These are phyloP conservation scores for Hemerocallis citrina DNA, from an alignment of 106 monocot genomes.

Conservation along the genomic window DNA sequence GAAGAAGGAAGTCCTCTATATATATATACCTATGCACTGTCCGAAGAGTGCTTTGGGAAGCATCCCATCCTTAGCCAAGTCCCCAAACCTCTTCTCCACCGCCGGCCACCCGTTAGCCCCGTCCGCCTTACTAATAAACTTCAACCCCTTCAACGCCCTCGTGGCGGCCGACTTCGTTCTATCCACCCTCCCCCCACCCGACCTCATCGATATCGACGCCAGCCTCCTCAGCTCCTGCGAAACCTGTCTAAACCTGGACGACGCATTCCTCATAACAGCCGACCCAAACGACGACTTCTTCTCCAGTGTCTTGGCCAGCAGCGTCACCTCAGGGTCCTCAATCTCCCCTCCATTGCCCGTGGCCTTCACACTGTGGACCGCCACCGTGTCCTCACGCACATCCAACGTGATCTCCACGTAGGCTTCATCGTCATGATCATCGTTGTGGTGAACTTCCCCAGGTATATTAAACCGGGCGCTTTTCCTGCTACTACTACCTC, in stretches of 20 bases:
- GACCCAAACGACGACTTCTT: constrained; percentile 33
- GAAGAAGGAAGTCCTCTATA: too few relatives aligned
- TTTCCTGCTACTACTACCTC: constrained; percentile 18
- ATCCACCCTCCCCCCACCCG: constrained; percentile 25
- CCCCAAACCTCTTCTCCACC: constrained; percentile 84
- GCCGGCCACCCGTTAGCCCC: constrained; percentile 61
- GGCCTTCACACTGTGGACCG: constrained; percentile 93
- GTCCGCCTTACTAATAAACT: constrained; percentile 81
- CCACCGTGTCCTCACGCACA: constrained; percentile 80
- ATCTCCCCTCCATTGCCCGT: constrained; percentile 22
- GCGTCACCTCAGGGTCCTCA: constrained; percentile 70
- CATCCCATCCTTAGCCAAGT: constrained; percentile 39
- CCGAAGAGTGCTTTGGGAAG: constrained; percentile 56
- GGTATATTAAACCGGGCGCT: constrained; percentile 73
- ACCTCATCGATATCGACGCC: constrained; percentile 30
- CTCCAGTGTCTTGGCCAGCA: constrained; percentile 72
- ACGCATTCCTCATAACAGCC: constrained; percentile 30
- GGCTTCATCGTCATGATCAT: constrained; percentile 33
- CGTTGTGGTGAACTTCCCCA: neutral
- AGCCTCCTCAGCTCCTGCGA: constrained; percentile 67
- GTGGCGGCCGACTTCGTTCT: constrained; percentile 62
- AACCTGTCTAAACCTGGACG: constrained; percentile 45
- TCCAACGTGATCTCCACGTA: constrained; percentile 98
- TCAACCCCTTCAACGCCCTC: constrained; percentile 71
- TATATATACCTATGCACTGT: constrained; percentile 79